phyloP scores from a whole-genome alignment of 306 rosid genomes.

The Dryas octopetala region DNA sequence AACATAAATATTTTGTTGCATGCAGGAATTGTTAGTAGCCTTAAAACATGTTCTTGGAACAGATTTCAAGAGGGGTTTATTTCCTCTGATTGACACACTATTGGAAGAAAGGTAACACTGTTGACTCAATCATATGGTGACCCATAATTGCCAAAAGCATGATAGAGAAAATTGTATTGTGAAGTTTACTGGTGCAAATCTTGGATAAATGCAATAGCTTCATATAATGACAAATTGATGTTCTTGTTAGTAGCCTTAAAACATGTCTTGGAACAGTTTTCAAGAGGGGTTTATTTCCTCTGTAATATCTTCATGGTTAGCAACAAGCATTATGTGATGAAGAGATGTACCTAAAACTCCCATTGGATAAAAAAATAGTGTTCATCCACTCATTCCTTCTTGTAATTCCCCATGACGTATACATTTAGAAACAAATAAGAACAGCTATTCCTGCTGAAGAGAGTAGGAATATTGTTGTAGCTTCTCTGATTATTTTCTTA shows the following conservation, averaged over 20 bases:
- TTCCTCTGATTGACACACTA: conserved; percentile 93
- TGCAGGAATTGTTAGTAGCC: conserved; percentile 92
- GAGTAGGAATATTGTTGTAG: background rate
- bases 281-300: conserved; percentile 96
- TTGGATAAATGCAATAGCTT: conserved; percentile 4
- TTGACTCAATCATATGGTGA: conserved; percentile 5
- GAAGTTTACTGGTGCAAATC: background rate
- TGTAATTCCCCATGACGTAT: background rate
- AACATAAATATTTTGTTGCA: conserved; percentile 27
- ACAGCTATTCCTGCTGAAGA: background rate
- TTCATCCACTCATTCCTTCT: background rate
- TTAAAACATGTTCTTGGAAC: conserved; percentile 99
- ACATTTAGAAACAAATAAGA: background rate
- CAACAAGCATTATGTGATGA: no score
- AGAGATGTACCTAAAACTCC: no score
- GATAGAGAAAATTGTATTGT: background rate
- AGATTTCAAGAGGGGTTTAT: conserved; percentile 95
- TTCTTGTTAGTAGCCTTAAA: conserved; percentile 69
- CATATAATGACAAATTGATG: background rate
- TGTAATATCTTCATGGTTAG: conserved; percentile 14
- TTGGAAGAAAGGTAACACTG: conserved; percentile 83
- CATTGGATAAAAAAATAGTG: background rate
- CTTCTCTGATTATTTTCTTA: conserved; percentile 26
- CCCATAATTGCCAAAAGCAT: background rate
- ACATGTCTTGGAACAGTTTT: conserved; percentile 99